Evolutionary conservation across 768 basidiomycete genomes (phyloP), one percentile per base, ranked within the genome.

Genomic region (Serendipita vermifera): DNA sequence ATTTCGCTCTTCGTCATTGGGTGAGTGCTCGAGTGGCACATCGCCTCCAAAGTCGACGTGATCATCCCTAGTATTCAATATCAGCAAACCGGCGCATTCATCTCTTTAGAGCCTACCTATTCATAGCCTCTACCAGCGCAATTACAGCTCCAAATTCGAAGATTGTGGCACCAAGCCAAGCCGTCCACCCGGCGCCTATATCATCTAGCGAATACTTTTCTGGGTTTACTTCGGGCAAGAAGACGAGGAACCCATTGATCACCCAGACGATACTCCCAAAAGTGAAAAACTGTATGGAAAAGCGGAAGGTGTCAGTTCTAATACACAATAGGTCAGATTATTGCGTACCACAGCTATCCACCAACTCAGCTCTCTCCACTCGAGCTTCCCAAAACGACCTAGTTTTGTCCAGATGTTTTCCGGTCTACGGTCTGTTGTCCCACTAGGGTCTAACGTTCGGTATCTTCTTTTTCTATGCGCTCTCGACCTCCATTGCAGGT

Each of bases 101-200:
- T 68, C 5, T 64, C 60, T 72, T 17, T 70, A 73, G 17, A 73
- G n/a, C n/a, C n/a, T 36, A 36, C 35, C 35, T 66, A 59, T 78
- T 77, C 70, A 75, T 74, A 1, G 77, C 78, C 61, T 81, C 80
- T 62, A 75, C 70, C 22, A 80, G 70, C 46, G 75, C 75, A 22
- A 77, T 67, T 27, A 79, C 70, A 1, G 76, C 71, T 11, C 80
- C 80, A 53, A 79, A 56, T 58, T 77, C 76, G 69, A 83, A 83
- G n/a, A 79, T 68, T 2, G 77, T 76, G 1, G 78, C 80, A 1
- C 81, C 81, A 1, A 77, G 58, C 63, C 77, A 82, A 0, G 77
- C 79, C 2, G 73, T 70, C 65, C 75, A 76, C 7, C 76, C 73
- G 2, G 69, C 71, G 6, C 58, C 57, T 9, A 36, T n/a, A 9